Conservation (phyloP, 2,329 filamentous ascomycete genomes). For the Sarocladium oryzae region DNA sequence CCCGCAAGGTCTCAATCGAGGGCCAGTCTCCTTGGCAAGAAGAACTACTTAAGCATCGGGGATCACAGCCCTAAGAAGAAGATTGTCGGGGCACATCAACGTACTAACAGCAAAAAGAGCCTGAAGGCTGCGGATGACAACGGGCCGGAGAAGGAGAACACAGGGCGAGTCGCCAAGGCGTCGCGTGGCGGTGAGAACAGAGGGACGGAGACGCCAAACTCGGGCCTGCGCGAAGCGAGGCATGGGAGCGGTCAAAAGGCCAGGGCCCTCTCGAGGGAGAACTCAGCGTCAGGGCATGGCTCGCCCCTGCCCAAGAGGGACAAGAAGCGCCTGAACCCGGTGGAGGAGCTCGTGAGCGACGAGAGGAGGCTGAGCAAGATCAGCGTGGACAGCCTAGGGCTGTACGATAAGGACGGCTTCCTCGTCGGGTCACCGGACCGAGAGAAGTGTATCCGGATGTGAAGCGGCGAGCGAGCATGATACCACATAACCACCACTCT, state of each 20-base stretch:
- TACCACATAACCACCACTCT: neutral
- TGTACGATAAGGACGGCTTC: constrained; percentile 42
- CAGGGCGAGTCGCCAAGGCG: neutral
- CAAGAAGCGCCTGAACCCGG: constrained; percentile 16
- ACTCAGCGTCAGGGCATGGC: neutral
- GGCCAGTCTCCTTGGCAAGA: constrained; percentile 29
- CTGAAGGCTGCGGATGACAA: neutral
- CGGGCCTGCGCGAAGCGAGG: neutral
- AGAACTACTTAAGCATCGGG: constrained; percentile 42
- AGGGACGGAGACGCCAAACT: neutral
- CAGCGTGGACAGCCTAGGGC: constrained; percentile 33
- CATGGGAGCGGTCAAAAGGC: neutral
- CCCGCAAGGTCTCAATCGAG: constrained; percentile 24
- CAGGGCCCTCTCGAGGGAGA: neutral
- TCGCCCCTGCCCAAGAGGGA: neutral
- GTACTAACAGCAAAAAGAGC: constrained; percentile 8
- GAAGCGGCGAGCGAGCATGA: constrained; percentile 6
- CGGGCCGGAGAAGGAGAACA: constrained; percentile 13
- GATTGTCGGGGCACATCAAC: constrained; percentile 12
- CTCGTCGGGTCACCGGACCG: constrained; percentile 35
- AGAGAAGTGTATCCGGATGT: constrained; percentile 23
- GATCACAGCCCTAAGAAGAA: constrained; percentile 17
- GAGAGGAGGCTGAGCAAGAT: constrained; percentile 17
- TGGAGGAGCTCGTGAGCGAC: constrained; percentile 20
- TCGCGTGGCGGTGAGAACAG: neutral